Evolutionary conservation across 2,329 filamentous ascomycete species (phyloP), one percentile per base, ranked within the genome.

Genomic region (Cyclaneusma minus): DNA sequence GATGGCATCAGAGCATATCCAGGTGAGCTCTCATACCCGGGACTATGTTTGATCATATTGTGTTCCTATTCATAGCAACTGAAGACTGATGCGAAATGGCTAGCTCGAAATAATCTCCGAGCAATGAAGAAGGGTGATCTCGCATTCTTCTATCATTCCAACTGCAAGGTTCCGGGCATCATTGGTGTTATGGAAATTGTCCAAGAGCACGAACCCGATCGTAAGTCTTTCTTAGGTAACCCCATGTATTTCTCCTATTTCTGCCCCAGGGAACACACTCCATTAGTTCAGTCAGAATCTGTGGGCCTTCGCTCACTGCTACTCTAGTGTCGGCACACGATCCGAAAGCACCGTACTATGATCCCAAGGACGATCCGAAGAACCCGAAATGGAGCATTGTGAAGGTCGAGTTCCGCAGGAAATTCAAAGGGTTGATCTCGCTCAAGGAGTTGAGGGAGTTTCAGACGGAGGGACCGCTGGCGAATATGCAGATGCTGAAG

Each of bases 81-180:
- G 16, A 20, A 27, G 15, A 22, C 31, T 6, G 23, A 6, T 11
- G 13, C 40, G 55, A 24, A 62, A 60, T 27, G 43, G 44, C 11
- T 47, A 52, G 87, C 87, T 5, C 71, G 82, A 14, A 95, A 94
- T 44, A 83, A 94, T 47, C 74, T 98, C 55, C 70, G 81, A 16
- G 68, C 72, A 6, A 98, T 98, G 89, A 84, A 81, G 41, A 72
- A 74, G 29, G 85, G 85, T 26, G 89, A 98, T 45, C 62, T 85
- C 16, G 85, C 84, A 14, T 95, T 98, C 56, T 95, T 98, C 56
- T 95, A 95, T 48, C 87, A 94, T 52, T 92, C 81, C 24, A 92
- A 89, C 43, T 89, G 81, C 54, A 92, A 91, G 48, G 68, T 76
- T 13, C 84, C 85, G 0, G 87, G 81, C 3, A 83, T 95, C 24